Evolutionary conservation across 371 early-diverging fungal species (phyloP).

Genomic region (Rhizopus microsporus): DNA sequence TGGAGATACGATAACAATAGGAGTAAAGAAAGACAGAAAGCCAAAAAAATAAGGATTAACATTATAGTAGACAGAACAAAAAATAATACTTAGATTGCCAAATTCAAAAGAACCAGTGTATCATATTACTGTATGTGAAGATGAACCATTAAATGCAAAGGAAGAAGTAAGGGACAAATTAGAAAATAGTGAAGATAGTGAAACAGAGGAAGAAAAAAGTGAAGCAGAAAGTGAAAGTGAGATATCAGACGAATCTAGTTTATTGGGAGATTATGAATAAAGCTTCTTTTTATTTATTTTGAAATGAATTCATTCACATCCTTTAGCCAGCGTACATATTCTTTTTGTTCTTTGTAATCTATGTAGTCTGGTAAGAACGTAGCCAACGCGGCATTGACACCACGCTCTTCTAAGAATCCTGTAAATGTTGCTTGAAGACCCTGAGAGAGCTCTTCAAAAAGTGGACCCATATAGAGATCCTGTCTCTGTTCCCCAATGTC

Average conservation of each 20-base stretch:
- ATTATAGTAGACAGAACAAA: not conserved
- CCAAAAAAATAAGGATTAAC: not conserved
- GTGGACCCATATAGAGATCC: constrained; percentile 31
- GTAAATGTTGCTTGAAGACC: constrained; percentile 78
- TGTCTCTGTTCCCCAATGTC: constrained; percentile 61
- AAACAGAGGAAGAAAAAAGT: not conserved
- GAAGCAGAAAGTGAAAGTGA: not conserved
- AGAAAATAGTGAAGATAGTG: not conserved
- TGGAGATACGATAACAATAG: constrained; percentile 3
- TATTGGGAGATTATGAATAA: constrained; percentile 1
- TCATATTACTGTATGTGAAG: not conserved
- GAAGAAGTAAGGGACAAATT: not conserved
- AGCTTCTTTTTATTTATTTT: constrained; percentile 55
- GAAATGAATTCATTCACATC: constrained; percentile 79
- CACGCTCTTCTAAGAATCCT: constrained; percentile 85
- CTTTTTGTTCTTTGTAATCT: constrained; percentile 93
- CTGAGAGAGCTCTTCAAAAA: constrained; percentile 34
- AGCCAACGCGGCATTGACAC: constrained; percentile 79
- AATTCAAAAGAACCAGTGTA: not conserved
- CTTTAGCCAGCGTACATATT: constrained; percentile 88
- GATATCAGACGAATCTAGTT: constrained; percentile 11
- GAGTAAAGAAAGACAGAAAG: not conserved
- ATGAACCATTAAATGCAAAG: not conserved
- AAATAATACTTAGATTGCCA: not conserved
- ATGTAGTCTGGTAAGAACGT: constrained; percentile 86